Evolutionary conservation across 2,329 filamentous ascomycete species (phyloP).

Genomic region (Knufia fluminis): DNA sequence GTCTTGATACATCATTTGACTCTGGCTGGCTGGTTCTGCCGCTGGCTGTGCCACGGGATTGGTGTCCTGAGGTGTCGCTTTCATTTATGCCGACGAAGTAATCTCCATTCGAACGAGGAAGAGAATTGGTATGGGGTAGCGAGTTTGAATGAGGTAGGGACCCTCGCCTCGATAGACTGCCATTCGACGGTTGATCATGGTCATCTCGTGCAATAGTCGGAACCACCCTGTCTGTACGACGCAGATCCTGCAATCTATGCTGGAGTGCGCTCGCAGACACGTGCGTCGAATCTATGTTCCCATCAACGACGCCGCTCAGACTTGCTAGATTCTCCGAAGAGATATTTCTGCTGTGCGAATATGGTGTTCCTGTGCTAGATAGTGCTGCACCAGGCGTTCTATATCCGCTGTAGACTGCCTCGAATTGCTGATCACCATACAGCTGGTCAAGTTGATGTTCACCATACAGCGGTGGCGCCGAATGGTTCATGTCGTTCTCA

Average conservation of each 20-base stretch:
- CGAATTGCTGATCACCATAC: slow-evolving; percentile 73
- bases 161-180: slow-evolving; percentile 12
- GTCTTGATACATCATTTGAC: slow-evolving; percentile 30
- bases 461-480: slow-evolving; percentile 87
- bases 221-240: slow-evolving; percentile 25
- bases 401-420: slow-evolving; percentile 52
- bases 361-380: slow-evolving; percentile 70
- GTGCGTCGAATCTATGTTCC: slow-evolving; percentile 35
- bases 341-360: slow-evolving; percentile 59
- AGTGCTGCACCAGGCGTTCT: slow-evolving; percentile 58
- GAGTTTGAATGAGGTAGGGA: slow-evolving; percentile 9
- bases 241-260: slow-evolving; percentile 52
- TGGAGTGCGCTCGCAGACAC: slow-evolving; percentile 59
- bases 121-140: no score
- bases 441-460: slow-evolving; percentile 82
- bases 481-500: slow-evolving; percentile 48
- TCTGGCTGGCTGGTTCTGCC: slow-evolving; percentile 4
- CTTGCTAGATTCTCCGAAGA: slow-evolving; percentile 72
- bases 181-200: not conserved
- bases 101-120: slow-evolving; percentile 10
- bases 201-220: slow-evolving; percentile 4
- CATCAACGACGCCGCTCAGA: slow-evolving; percentile 42
- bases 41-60: not conserved
- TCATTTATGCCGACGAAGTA: slow-evolving; percentile 10
- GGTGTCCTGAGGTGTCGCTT: not conserved